Evolutionary conservation across 2,329 filamentous ascomycete genomes (phyloP).

Genomic region (Penicillium sp.): DNA sequence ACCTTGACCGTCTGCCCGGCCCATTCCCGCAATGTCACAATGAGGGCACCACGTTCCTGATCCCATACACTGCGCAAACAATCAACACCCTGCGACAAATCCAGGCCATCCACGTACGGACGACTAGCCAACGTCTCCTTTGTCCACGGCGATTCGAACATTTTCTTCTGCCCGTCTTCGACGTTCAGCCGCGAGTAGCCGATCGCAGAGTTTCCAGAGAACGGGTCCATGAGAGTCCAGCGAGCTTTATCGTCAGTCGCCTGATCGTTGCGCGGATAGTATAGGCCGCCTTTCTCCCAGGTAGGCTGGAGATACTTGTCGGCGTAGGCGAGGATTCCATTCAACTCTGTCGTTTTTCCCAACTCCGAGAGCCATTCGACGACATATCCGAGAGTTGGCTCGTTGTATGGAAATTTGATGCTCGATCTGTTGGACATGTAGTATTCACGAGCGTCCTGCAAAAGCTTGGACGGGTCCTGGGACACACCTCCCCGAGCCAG

Average conservation of each 20-base stretch:
- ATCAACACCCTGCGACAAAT: conserved; percentile 21
- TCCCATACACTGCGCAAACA: conserved; percentile 23
- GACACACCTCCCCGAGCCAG: background rate
- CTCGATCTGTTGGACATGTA: background rate
- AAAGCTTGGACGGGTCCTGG: background rate
- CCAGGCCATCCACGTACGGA: conserved; percentile 25
- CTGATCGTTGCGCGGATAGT: conserved; percentile 28
- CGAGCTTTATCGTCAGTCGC: conserved; percentile 20
- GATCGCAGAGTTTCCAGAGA: conserved; percentile 33
- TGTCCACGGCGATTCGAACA: conserved; percentile 23
- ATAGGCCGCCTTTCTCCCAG: conserved; percentile 35
- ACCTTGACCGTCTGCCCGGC: background rate
- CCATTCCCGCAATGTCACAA: conserved; percentile 11
- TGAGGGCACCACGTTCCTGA: conserved; percentile 11
- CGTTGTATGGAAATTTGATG: conserved; percentile 14
- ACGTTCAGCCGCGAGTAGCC: conserved; percentile 37
- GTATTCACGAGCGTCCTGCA: background rate
- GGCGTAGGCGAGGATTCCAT: conserved; percentile 25
- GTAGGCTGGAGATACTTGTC: conserved; percentile 25
- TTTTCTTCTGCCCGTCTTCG: conserved; percentile 31
- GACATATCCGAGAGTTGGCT: conserved; percentile 26
- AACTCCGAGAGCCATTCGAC: conserved; percentile 34
- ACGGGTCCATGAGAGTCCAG: conserved; percentile 31
- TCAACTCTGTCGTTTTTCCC: conserved; percentile 19
- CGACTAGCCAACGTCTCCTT: conserved; percentile 12